Percentiles rank a stretch among this genome's conserved stretches.
Conservation (phyloP, 345 rosid genomes). For the Erysimum cheiranthoides region DNA sequence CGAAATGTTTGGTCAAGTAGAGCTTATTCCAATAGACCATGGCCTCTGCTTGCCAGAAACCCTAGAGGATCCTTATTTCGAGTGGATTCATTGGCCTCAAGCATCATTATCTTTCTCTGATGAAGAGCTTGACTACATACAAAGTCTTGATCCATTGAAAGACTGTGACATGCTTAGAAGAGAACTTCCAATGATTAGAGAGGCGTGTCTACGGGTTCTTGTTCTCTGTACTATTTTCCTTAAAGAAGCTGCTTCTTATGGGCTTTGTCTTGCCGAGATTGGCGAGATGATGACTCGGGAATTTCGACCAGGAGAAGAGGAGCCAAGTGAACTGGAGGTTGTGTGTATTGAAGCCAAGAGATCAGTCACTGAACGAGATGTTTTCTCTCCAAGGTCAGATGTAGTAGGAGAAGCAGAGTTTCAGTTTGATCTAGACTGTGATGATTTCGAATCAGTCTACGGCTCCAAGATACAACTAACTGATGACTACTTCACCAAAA, state of each 20-base stretch:
- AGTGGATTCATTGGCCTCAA: slow-evolving; percentile 99
- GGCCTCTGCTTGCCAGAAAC: slow-evolving; percentile 98
- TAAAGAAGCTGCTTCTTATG: slow-evolving; percentile 80
- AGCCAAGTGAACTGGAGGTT: slow-evolving; percentile 96
- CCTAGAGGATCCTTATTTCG: slow-evolving; percentile 97
- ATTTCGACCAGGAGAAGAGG: slow-evolving; percentile 83
- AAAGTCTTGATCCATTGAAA: slow-evolving; percentile 60
- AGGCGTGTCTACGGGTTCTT: slow-evolving; percentile 84
- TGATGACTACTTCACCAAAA: slow-evolving; percentile 54
- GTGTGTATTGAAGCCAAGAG: slow-evolving; percentile 88
- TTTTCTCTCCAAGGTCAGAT: slow-evolving; percentile 60
- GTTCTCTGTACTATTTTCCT: slow-evolving; percentile 85
- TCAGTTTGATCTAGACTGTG: slow-evolving; percentile 81
- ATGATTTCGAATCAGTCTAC: slow-evolving; percentile 56
- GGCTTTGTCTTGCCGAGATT: slow-evolving; percentile 91
- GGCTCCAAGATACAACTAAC: slow-evolving; percentile 51
- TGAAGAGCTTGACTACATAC: slow-evolving; percentile 87
- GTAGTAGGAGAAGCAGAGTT: slow-evolving; percentile 66
- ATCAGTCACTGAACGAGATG: slow-evolving; percentile 65
- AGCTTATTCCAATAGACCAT: slow-evolving; percentile 95
- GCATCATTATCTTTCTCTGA: slow-evolving; percentile 98
- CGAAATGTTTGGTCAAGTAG: slow-evolving; percentile 81
- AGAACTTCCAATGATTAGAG: slow-evolving; percentile 96
- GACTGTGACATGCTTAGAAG: slow-evolving; percentile 82
- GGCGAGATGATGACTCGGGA: slow-evolving; percentile 99